Percentiles rank a stretch among this genome's conserved stretches.
Evolutionary conservation across 2,329 filamentous ascomycete genomes (phyloP).

Genomic region (Apiospora phragmitis): DNA sequence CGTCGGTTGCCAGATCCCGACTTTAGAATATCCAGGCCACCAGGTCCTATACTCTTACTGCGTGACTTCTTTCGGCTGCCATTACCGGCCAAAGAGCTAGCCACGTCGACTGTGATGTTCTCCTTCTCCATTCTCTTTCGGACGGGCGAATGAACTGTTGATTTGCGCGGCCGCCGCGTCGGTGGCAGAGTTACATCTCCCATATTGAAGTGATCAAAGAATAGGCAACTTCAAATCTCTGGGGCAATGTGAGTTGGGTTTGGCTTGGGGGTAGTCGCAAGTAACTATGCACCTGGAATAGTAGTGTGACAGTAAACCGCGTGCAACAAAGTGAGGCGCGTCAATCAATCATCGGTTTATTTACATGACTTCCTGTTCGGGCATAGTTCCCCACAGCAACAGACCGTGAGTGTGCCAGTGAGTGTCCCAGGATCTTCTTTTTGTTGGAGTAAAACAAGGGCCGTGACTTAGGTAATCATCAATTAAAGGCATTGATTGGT

Average conservation of each 20-base stretch:
- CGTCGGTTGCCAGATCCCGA: constrained; percentile 74
- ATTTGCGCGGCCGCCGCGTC: constrained; percentile 65
- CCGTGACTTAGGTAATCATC: not conserved
- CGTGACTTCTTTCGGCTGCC: constrained; percentile 67
- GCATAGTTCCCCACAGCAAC: constrained; percentile 6
- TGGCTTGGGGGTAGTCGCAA: constrained; percentile 12
- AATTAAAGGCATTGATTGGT: not conserved
- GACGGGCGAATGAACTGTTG: constrained; percentile 62
- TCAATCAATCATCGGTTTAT: constrained; percentile 10
- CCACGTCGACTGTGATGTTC: constrained; percentile 71
- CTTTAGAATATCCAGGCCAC: constrained; percentile 81
- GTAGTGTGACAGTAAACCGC: not conserved
- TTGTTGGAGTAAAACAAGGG: not conserved
- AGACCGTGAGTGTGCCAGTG: not conserved
- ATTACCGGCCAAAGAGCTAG: constrained; percentile 50
- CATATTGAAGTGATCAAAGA: constrained; percentile 16
- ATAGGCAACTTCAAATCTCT: constrained; percentile 36
- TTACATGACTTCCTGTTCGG: constrained; percentile 15
- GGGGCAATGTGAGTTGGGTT: not conserved
- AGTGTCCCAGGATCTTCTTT: not conserved
- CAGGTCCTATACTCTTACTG: constrained; percentile 95
- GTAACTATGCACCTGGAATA: not conserved
- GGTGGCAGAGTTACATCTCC: constrained; percentile 54
- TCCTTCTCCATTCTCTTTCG: constrained; percentile 68
- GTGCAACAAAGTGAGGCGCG: not conserved